Percentiles rank a stretch among this genome's conserved stretches.
Conservation (phyloP, 2,329 filamentous ascomycete genomes). For the Verticillium tricorpus region DNA sequence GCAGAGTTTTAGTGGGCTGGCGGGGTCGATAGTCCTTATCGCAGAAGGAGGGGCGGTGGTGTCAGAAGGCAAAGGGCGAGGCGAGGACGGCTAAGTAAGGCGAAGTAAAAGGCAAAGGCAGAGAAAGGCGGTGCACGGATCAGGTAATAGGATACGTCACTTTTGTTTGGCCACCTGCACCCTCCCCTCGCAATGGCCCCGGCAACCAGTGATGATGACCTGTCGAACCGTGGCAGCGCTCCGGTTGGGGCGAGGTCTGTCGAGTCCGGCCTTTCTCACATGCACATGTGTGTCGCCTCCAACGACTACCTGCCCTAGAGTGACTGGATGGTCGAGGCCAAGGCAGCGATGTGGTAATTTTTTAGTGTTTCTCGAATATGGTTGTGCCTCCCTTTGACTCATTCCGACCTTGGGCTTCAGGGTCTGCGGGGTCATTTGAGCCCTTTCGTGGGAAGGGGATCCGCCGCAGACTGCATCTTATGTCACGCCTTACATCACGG, state of each 20-base stretch:
- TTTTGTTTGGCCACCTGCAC: not conserved
- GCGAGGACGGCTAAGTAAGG: no score
- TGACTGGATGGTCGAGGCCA: not conserved
- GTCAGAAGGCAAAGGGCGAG: not conserved
- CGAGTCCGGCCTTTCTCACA: not conserved
- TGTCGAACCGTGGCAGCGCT: not conserved
- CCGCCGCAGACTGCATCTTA: not conserved
- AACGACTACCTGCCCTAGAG: not conserved
- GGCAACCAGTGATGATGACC: not conserved
- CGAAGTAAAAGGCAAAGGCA: not conserved
- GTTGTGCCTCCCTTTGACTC: not conserved
- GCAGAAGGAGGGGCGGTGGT: not conserved
- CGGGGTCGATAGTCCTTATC: conserved; percentile 8
- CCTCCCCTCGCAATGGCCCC: not conserved
- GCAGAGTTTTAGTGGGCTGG: conserved; percentile 16
- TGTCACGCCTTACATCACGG: not conserved
- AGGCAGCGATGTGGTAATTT: not conserved
- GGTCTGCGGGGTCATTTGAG: not conserved
- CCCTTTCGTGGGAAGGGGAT: not conserved
- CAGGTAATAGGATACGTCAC: not conserved
- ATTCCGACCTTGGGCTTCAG: not conserved
- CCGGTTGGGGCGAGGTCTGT: not conserved
- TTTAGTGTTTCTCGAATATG: not conserved
- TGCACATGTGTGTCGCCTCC: not conserved
- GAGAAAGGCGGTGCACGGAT: not conserved